These are phyloP conservation scores for Keqinozyma sinolaborantium DNA, from an alignment of 1,139 yeast species.

Conservation along the genomic window DNA sequence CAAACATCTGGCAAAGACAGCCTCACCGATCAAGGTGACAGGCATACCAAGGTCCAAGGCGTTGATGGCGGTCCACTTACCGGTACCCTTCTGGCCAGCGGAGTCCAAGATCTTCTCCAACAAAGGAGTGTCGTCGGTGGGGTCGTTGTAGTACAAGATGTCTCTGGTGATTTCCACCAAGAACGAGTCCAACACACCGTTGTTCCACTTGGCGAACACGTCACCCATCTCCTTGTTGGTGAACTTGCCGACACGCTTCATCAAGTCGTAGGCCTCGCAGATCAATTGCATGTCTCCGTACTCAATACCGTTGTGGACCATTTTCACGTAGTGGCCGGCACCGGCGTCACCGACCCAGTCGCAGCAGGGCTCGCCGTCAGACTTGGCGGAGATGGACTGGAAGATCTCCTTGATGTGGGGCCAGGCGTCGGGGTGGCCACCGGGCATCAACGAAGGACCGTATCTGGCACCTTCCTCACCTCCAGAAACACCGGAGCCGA, in stretches of 20 bases:
- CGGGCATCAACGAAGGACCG: slow-evolving; percentile 99
- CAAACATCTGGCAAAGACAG: slow-evolving; percentile 94
- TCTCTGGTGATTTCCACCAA: slow-evolving; percentile 96
- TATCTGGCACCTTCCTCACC: slow-evolving; percentile 99
- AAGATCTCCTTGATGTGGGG: slow-evolving; percentile 95
- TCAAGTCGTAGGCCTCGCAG: slow-evolving; percentile 93
- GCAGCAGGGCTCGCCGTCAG: slow-evolving; percentile 99
- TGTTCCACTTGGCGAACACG: slow-evolving; percentile 92
- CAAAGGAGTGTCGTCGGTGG: slow-evolving; percentile 84
- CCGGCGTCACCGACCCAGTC: slow-evolving; percentile 99
- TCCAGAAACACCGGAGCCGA: slow-evolving; percentile 99
- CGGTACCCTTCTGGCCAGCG: slow-evolving; percentile 99
- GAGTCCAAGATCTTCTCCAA: slow-evolving; percentile 95
- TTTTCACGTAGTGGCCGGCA: slow-evolving; percentile 98
- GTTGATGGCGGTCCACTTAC: slow-evolving; percentile 99
- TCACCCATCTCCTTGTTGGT: slow-evolving; percentile 90
- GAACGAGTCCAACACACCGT: slow-evolving; percentile 96
- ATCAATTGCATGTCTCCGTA: slow-evolving; percentile 99
- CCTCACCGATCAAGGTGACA: slow-evolving; percentile 97
- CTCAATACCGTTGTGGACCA: slow-evolving; percentile 99
- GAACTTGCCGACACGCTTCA: slow-evolving; percentile 93
- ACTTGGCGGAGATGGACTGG: slow-evolving; percentile 94
- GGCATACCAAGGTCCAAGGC: slow-evolving; percentile 98
- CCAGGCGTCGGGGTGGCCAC: slow-evolving; percentile 98
- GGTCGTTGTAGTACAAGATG: slow-evolving; percentile 81